These are phyloP conservation scores for Plasmodium inui DNA, from an alignment of 169 alveolate genomes.

Conservation along the genomic window DNA sequence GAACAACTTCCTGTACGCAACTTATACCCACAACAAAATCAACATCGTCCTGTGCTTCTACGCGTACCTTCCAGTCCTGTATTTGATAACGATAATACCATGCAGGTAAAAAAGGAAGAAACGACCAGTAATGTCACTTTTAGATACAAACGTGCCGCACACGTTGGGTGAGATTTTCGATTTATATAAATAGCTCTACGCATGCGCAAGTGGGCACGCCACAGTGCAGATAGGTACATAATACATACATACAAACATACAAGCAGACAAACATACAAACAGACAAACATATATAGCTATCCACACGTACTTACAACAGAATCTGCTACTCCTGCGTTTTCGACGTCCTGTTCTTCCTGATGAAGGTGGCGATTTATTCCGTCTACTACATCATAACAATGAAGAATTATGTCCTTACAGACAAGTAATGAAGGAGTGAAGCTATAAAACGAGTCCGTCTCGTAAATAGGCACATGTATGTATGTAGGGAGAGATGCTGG, in stretches of 20 bases:
- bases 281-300: not conserved
- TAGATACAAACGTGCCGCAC: not conserved
- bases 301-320: not conserved
- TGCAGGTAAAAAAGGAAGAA: slow-evolving; percentile 57
- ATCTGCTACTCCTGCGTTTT: slow-evolving; percentile 55
- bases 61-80: slow-evolving; percentile 60
- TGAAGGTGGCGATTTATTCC: slow-evolving; percentile 64
- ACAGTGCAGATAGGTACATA: not conserved
- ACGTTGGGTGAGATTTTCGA: not conserved
- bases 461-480: not conserved
- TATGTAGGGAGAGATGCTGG: not conserved
- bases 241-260: not conserved
- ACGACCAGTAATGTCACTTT: not conserved
- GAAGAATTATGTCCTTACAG: slow-evolving; percentile 67
- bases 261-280: not conserved
- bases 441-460: not conserved
- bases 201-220: not conserved
- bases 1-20: slow-evolving; percentile 68
- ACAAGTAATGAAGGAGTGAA: slow-evolving; percentile 45
- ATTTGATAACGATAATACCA: slow-evolving; percentile 65
- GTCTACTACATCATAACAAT: slow-evolving; percentile 58
- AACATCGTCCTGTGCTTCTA: slow-evolving; percentile 57
- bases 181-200: not conserved
- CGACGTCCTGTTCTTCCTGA: slow-evolving; percentile 43
- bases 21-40: slow-evolving; percentile 55